Evolutionary conservation across 2,329 filamentous ascomycete genomes (phyloP).

Genomic region (Xylaria sp.): DNA sequence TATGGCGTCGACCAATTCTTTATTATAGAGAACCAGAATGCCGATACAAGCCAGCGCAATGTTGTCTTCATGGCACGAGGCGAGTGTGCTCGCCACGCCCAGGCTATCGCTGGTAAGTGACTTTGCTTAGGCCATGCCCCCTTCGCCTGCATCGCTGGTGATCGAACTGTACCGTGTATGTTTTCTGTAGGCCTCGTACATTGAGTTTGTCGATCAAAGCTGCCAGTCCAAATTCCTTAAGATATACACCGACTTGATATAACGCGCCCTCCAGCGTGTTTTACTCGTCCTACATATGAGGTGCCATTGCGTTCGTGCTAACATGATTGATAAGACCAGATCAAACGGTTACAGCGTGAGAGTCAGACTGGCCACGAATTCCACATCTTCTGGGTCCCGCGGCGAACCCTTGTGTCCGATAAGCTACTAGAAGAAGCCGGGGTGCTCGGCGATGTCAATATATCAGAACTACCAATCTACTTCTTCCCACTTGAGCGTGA

Average conservation of each 20-base stretch:
- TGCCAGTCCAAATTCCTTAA: slow-evolving; percentile 66
- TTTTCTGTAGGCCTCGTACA: slow-evolving; percentile 38
- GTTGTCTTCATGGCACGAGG: slow-evolving; percentile 93
- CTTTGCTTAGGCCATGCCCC: not conserved
- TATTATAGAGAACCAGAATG: slow-evolving; percentile 94
- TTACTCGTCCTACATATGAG: slow-evolving; percentile 48
- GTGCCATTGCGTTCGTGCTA: slow-evolving; percentile 68
- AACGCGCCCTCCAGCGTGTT: slow-evolving; percentile 53
- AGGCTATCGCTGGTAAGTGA: slow-evolving; percentile 85
- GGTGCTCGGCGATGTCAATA: slow-evolving; percentile 90
- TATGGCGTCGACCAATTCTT: slow-evolving; percentile 99
- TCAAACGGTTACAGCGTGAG: slow-evolving; percentile 88
- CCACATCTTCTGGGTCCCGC: slow-evolving; percentile 94
- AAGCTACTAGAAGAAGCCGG: slow-evolving; percentile 92
- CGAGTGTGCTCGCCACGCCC: slow-evolving; percentile 85
- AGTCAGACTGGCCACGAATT: slow-evolving; percentile 95
- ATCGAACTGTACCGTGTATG: slow-evolving; percentile 12
- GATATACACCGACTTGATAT: slow-evolving; percentile 52
- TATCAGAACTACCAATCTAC: slow-evolving; percentile 85
- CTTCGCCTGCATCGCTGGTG: not conserved
- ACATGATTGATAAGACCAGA: slow-evolving; percentile 78
- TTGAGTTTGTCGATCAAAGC: slow-evolving; percentile 57
- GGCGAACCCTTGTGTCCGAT: slow-evolving; percentile 90
- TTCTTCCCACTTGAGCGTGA: slow-evolving; percentile 95
- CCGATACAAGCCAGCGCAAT: slow-evolving; percentile 94